These are phyloP conservation scores for Trichothecium roseum DNA, from an alignment of 2,329 filamentous ascomycete genomes.

Conservation along the genomic window DNA sequence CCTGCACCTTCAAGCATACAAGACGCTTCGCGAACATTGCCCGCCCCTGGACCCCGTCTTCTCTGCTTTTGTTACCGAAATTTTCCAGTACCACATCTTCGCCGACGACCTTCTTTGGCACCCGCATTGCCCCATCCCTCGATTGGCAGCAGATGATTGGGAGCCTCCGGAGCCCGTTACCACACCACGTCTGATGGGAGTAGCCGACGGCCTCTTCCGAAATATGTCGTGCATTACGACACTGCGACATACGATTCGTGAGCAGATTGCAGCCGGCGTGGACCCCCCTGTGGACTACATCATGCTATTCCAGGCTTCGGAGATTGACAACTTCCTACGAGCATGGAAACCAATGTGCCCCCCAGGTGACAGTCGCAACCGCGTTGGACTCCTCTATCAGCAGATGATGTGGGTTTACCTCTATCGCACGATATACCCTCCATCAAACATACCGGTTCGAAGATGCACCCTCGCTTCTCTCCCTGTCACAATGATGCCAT, in stretches of 20 bases:
- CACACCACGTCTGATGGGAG: constrained; percentile 57
- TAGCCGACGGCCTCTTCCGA: constrained; percentile 71
- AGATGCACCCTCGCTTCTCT: constrained; percentile 14
- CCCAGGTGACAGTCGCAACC: constrained; percentile 43
- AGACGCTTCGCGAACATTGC: constrained; percentile 54
- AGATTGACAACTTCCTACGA: constrained; percentile 65
- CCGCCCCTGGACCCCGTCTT: constrained; percentile 58
- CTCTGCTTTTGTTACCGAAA: constrained; percentile 54
- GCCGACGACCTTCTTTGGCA: constrained; percentile 51
- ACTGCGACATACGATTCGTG: constrained; percentile 64
- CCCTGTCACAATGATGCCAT: constrained; percentile 5
- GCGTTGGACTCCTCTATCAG: constrained; percentile 49
- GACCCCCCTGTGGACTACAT: constrained; percentile 65
- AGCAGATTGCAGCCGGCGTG: constrained; percentile 48
- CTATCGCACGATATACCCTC: constrained; percentile 50
- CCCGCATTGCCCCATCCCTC: constrained; percentile 24
- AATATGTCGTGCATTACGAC: constrained; percentile 71
- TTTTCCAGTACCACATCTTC: constrained; percentile 75
- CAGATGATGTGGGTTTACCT: constrained; percentile 59
- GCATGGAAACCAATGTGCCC: constrained; percentile 62
- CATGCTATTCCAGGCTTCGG: constrained; percentile 60
- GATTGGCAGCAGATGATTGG: constrained; percentile 33
- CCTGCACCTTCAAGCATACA: constrained; percentile 68
- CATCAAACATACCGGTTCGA: constrained; percentile 21
- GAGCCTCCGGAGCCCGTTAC: constrained; percentile 29